Conservation (phyloP, 345 rosid species). For the Eutrema japonicum region DNA sequence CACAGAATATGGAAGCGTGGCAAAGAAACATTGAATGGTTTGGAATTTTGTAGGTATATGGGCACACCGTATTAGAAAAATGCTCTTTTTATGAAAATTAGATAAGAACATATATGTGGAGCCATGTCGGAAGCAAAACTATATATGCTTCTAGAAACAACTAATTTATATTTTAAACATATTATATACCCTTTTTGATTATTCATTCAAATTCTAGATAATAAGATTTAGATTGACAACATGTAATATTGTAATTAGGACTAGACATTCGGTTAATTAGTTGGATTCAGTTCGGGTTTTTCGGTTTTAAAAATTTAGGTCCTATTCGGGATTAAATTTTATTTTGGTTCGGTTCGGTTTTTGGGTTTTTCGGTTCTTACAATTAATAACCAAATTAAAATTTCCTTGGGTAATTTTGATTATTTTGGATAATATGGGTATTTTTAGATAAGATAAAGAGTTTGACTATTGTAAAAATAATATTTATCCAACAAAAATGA, state of each 20-base stretch:
- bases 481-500: too few species aligned
- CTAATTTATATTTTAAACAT: neutral
- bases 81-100: neutral
- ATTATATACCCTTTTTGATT: neutral
- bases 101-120: slow-evolving; percentile 37
- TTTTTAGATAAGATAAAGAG: too few species aligned
- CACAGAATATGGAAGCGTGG: neutral
- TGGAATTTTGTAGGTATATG: slow-evolving; percentile 27
- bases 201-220: neutral
- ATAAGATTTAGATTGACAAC: neutral
- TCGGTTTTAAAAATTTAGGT: too few species aligned
- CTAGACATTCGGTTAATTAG: too few species aligned
- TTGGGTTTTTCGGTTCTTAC: too few species aligned
- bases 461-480: too few species aligned
- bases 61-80: slow-evolving; percentile 22
- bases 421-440: too few species aligned
- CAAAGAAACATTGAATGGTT: neutral
- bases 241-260: neutral
- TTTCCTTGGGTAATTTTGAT: too few species aligned
- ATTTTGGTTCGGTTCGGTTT: too few species aligned
- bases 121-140: slow-evolving; percentile 26
- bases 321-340: too few species aligned
- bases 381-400: too few species aligned
- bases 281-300: too few species aligned
- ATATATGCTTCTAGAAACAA: slow-evolving; percentile 33